phyloP scores from a whole-genome alignment of 2,329 filamentous ascomycete genomes.

The Alternaria sp. region DNA sequence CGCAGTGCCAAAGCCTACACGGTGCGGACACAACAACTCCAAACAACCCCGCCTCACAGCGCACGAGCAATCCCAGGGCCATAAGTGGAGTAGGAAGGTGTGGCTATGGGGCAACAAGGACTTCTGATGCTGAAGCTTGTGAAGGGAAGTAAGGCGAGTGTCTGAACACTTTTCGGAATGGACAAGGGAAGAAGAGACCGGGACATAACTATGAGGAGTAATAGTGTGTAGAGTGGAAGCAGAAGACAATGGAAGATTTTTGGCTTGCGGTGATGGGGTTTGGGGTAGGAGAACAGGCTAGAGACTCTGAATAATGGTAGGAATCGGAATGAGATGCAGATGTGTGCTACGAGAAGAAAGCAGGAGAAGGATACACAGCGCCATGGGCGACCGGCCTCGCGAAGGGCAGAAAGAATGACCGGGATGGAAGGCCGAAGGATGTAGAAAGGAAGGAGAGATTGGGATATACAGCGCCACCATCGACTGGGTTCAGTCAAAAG shows the following conservation, averaged over 20 bases:
- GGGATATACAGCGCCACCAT: not conserved
- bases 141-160: conserved; percentile 18
- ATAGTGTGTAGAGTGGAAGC: not conserved
- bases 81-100: conserved; percentile 21
- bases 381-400: conserved; percentile 1
- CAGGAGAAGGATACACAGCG: not conserved
- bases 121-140: conserved; percentile 17
- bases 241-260: not conserved
- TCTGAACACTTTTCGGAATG: conserved; percentile 31
- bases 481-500: not conserved
- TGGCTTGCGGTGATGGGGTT: not conserved
- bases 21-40: conserved; percentile 24
- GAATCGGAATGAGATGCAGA: not conserved
- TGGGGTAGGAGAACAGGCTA: not conserved
- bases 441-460: not conserved
- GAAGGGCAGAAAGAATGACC: not conserved
- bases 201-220: conserved; percentile 22
- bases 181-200: conserved; percentile 6
- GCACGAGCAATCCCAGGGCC: conserved; percentile 24
- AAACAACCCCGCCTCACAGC: conserved; percentile 16
- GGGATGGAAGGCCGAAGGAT: not conserved
- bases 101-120: conserved; percentile 11
- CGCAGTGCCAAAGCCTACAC: conserved; percentile 24
- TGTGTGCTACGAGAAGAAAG: not conserved
- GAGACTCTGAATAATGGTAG: not conserved